phyloP scores from a whole-genome alignment of 768 basidiomycete genomes.

The Boletus reticuloceps region DNA sequence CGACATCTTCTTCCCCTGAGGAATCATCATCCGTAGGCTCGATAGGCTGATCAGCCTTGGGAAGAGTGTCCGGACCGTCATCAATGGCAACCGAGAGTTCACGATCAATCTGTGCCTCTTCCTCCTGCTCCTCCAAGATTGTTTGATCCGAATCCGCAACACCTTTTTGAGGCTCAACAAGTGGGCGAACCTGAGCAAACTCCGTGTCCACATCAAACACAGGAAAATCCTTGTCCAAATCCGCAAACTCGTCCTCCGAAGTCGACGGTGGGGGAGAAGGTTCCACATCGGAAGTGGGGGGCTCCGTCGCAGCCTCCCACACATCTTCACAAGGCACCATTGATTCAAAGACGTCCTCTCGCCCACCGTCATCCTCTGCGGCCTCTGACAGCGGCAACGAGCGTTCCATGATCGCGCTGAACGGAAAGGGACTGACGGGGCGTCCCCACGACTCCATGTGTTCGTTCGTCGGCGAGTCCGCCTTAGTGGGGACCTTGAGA shows the following conservation, averaged over 20 bases:
- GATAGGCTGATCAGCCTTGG: neutral
- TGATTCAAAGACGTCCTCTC: neutral
- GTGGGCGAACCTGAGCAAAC: constrained; percentile 9
- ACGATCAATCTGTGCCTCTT: constrained; percentile 35
- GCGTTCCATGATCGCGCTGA: constrained; percentile 30
- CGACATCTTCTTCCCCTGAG: constrained; percentile 30
- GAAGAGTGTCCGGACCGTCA: constrained; percentile 4
- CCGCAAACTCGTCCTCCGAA: constrained; percentile 21
- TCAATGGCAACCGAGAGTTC: constrained; percentile 34
- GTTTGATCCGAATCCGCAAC: constrained; percentile 16
- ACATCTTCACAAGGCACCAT: constrained; percentile 2
- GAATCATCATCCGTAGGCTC: constrained; percentile 12
- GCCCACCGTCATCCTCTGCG: constrained; percentile 5
- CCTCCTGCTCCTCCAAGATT: constrained; percentile 23
- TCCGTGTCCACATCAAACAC: constrained; percentile 17
- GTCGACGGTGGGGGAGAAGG: neutral
- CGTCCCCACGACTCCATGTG: constrained; percentile 63
- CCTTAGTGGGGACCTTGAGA: constrained; percentile 57
- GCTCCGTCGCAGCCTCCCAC: constrained; percentile 25
- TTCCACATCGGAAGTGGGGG: constrained; percentile 15
- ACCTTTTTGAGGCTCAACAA: neutral
- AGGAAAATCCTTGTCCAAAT: constrained; percentile 14
- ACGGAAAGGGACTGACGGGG: constrained; percentile 68
- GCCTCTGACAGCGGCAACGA: constrained; percentile 19
- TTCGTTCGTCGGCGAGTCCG: constrained; percentile 55